These are phyloP conservation scores for Myriosclerotinia duriaeana DNA, from an alignment of 2,329 filamentous ascomycete species.

Conservation along the genomic window DNA sequence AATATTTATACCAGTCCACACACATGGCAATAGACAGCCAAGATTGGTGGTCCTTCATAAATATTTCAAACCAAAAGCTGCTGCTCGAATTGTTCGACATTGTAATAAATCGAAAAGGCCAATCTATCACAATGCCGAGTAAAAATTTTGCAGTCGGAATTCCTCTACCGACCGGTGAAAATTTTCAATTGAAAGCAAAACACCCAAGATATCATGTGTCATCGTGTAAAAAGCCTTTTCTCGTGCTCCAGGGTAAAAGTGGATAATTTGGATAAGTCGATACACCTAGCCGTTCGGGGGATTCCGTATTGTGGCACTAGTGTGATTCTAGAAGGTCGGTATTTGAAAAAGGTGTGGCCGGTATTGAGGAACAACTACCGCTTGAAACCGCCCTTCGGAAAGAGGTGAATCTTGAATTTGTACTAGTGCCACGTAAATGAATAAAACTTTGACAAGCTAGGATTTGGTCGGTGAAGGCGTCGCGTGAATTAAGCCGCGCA, in stretches of 20 bases:
- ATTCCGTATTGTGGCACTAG: conserved; percentile 3
- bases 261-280: conserved; percentile 9
- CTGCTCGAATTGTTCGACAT: not conserved
- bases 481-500: not conserved
- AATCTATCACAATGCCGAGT: not conserved
- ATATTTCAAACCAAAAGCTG: not conserved
- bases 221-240: conserved; percentile 16
- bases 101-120: not conserved
- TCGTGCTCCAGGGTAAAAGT: conserved; percentile 17
- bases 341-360: conserved; percentile 7
- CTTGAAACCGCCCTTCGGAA: conserved; percentile 10
- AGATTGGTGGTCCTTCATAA: not conserved
- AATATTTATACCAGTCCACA: conserved; percentile 1
- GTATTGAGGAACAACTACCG: conserved; percentile 12
- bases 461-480: not conserved
- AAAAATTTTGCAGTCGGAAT: conserved; percentile 10
- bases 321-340: conserved; percentile 20
- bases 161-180: conserved; percentile 19
- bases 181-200: not conserved
- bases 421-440: conserved; percentile 1
- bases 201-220: conserved; percentile 17
- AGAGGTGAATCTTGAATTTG: not conserved
- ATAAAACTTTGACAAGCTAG: not conserved
- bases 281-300: not conserved
- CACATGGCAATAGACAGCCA: not conserved